Percentiles rank a stretch among this genome's conserved stretches.
Conservation (phyloP, 73 alveolate species). For the Symbiodinium pilosum region DNA sequence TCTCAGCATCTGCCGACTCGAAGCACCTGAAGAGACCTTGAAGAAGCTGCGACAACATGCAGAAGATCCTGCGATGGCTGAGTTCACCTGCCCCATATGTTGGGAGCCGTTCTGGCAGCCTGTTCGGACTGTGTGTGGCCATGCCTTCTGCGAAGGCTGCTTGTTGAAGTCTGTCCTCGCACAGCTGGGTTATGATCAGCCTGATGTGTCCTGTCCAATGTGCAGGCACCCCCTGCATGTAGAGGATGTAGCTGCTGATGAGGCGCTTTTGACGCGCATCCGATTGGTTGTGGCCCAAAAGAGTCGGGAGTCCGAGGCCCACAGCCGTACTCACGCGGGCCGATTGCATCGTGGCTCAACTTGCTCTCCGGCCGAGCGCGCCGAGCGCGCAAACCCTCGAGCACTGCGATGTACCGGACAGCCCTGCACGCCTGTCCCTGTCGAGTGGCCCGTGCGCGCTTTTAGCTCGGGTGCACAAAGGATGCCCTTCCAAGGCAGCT, state of each 20-base stretch:
- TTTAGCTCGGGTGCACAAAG: neutral
- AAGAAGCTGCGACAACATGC: constrained; percentile 60
- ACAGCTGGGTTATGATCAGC: constrained; percentile 83
- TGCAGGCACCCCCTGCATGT: constrained; percentile 90
- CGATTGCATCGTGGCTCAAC: constrained; percentile 68
- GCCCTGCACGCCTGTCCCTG: constrained; percentile 43
- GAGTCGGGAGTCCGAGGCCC: constrained; percentile 42
- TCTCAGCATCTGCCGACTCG: constrained; percentile 71
- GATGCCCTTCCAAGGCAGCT: constrained; percentile 37
- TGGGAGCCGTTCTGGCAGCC: constrained; percentile 95
- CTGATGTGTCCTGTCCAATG: constrained; percentile 91
- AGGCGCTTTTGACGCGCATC: constrained; percentile 75
- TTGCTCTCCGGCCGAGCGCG: constrained; percentile 33
- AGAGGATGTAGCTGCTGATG: constrained; percentile 89
- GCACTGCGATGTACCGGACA: constrained; percentile 59
- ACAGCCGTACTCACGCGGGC: constrained; percentile 19
- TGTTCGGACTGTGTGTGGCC: constrained; percentile 92
- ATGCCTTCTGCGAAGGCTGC: constrained; percentile 94
- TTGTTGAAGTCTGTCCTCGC: constrained; percentile 70
- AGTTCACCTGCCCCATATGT: constrained; percentile 83
- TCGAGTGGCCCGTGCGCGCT: constrained; percentile 44
- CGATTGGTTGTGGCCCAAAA: constrained; percentile 49
- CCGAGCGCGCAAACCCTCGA: neutral
- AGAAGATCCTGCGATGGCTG: constrained; percentile 89
- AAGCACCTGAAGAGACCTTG: constrained; percentile 68